Evolutionary conservation across 805 yeast genomes (phyloP), one percentile per base, ranked within the genome.

Genomic region (Saturnispora diversa): DNA sequence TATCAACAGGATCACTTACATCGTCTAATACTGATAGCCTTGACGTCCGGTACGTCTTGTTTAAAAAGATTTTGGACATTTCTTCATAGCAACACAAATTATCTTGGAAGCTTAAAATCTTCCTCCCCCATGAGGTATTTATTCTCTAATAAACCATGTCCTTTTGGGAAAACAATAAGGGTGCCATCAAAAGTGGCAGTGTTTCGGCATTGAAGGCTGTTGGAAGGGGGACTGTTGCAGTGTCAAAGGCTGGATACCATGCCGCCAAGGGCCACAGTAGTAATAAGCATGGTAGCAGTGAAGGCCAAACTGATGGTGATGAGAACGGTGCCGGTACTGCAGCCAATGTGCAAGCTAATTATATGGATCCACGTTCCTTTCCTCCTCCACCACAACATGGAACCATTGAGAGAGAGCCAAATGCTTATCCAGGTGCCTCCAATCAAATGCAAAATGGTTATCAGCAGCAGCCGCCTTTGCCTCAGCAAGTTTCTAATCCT

Each of bases 81-180:
- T n/a, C 8, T n/a, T n/a, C n/a, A n/a, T n/a, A n/a, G n/a, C n/a
- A n/a, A n/a, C n/a, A n/a, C n/a, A n/a, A n/a, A n/a, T n/a, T n/a
- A n/a, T n/a, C n/a, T n/a, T n/a, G n/a, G n/a, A n/a, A n/a, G n/a
- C n/a, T n/a, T n/a, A n/a, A n/a, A n/a, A n/a, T n/a, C n/a, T n/a
- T n/a, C n/a, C n/a, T n/a, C n/a, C n/a, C n/a, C n/a, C n/a, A n/a
- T n/a, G n/a, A n/a, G n/a, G n/a, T n/a, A n/a, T n/a, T n/a, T n/a
- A n/a, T n/a, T n/a, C n/a, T n/a, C n/a, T n/a, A n/a, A n/a, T n/a
- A n/a, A n/a, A n/a, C n/a, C n/a, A n/a, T n/a, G 51, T 58, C 68
- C 1, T 70, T 69, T 43, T 70, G 75, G 75, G 68, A 66, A 15
- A 65, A 70, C 39, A 72, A 75, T 55, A 75, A 74, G 48, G 80